Conservation (phyloP, 2,329 filamentous ascomycete genomes). For the Emmonsiellopsis sp. region DNA sequence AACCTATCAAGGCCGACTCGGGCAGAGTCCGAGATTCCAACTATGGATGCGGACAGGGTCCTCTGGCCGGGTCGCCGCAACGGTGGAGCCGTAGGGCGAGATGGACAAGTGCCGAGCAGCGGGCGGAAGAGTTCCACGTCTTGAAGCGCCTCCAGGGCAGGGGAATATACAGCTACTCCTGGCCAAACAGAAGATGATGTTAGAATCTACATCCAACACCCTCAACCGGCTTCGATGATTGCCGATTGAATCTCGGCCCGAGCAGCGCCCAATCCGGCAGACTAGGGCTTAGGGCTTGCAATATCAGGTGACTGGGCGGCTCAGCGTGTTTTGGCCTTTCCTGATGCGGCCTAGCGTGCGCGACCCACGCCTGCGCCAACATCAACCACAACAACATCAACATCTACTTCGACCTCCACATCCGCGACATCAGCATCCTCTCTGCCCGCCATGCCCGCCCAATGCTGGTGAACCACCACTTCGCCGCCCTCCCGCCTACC, state of each 20-base stretch:
- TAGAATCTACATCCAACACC: too few species aligned
- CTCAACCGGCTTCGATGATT: neutral
- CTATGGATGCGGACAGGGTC: neutral
- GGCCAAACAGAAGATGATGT: too few species aligned
- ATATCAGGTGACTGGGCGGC: neutral
- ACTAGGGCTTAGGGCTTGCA: neutral
- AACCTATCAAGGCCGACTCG: neutral
- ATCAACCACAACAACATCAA: neutral
- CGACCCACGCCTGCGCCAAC: too few species aligned
- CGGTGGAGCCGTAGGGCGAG: neutral
- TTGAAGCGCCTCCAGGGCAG: neutral
- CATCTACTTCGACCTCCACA: neutral
- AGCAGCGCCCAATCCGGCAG: neutral
- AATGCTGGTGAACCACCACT: too few species aligned
- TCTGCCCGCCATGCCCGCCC: too few species aligned
- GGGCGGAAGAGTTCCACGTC: neutral
- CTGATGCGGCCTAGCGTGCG: too few species aligned
- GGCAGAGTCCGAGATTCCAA: neutral
- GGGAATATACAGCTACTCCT: neutral
- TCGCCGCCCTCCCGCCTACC: too few species aligned
- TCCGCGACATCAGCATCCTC: too few species aligned
- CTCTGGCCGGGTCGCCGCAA: neutral
- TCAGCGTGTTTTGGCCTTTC: neutral
- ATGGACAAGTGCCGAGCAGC: neutral
- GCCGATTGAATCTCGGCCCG: neutral